Evolutionary conservation across 176 grass and related monocot genomes (phyloP), one percentile per base, ranked within the genome.

Genomic region (Carex kokanica): DNA sequence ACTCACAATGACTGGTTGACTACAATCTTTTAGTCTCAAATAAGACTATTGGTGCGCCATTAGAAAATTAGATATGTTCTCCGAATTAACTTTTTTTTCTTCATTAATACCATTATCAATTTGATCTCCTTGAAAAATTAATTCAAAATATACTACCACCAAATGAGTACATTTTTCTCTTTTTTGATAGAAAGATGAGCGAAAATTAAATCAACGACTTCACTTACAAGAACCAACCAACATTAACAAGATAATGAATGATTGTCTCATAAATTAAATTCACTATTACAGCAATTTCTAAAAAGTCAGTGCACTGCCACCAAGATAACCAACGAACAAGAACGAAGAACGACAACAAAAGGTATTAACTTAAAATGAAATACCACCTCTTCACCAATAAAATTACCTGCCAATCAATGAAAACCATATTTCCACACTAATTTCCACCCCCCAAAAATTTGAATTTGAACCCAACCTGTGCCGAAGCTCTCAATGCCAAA

Each of bases 401-500:
- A 85, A 91, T 84, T 69, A 84, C 89, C 82, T 91, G 88, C 91
- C 87, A 95, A 82, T 82, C 60, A 82, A 61, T 61, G 18, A 63
- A 63, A 81, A 63, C 59, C 59, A 61, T 15, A 24, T 75, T 53
- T 78, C 17, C 20, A 15, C 20, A 90, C 85, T 87, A 90, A 90
- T 68, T 79, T 88, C 85, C 86, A 87, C 86, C 84, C 86, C 89
- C 84, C 62, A 94, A 98, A 94, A 88, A 92, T 86, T 89, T 81
- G 60, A 45, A 80, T 80, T 61, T 78, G 41, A 77, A 70, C 78
- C 64, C 84, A 85, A 86, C 59, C 88, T 81, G 60, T 21, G 56
- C 88, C 51, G 89, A 79, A 62, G 24, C 40, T 60, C 67, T 95
- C 75, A 98, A 86, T 98, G 95, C 91, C 89, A 95, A 60, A 98